phyloP scores from a whole-genome alignment of 1,284 basidiomycete genomes.

The Golubevia sp. region DNA sequence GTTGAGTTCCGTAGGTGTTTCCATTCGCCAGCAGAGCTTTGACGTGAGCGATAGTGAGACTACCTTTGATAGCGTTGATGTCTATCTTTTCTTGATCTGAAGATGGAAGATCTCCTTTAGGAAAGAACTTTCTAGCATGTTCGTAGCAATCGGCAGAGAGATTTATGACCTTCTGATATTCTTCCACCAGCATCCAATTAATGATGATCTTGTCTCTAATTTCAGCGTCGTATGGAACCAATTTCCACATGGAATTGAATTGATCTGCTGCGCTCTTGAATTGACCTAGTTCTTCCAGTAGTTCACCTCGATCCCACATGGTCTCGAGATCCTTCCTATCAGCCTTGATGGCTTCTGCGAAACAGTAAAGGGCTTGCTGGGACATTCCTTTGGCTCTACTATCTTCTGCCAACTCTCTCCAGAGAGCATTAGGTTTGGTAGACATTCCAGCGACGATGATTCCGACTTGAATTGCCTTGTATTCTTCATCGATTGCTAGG shows the following conservation, averaged over 20 bases:
- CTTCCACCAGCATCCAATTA: not conserved
- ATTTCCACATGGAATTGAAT: conserved; percentile 40
- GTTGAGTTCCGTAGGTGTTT: not conserved
- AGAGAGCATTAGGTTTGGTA: conserved; percentile 27
- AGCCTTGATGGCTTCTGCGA: conserved; percentile 51
- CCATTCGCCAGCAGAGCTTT: not conserved
- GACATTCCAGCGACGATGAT: conserved; percentile 52
- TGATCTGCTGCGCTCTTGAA: conserved; percentile 33
- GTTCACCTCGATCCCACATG: conserved; percentile 51
- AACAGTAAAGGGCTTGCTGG: conserved; percentile 56
- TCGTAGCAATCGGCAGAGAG: not conserved
- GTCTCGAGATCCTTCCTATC: conserved; percentile 46
- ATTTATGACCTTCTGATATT: not conserved
- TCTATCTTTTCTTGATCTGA: not conserved
- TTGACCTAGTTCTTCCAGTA: conserved; percentile 42
- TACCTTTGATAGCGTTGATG: not conserved
- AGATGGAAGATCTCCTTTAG: not conserved
- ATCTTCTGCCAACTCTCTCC: conserved; percentile 44
- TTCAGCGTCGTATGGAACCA: conserved; percentile 40
- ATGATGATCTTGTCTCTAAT: conserved; percentile 9
- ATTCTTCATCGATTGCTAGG: conserved; percentile 24
- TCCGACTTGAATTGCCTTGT: conserved; percentile 45
- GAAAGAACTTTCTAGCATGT: not conserved
- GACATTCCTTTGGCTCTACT: conserved; percentile 27
- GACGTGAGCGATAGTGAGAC: not conserved